Evolutionary conservation across 2,329 filamentous ascomycete species (phyloP), one percentile per base, ranked within the genome.

Genomic region (Rachicladosporium sp.): DNA sequence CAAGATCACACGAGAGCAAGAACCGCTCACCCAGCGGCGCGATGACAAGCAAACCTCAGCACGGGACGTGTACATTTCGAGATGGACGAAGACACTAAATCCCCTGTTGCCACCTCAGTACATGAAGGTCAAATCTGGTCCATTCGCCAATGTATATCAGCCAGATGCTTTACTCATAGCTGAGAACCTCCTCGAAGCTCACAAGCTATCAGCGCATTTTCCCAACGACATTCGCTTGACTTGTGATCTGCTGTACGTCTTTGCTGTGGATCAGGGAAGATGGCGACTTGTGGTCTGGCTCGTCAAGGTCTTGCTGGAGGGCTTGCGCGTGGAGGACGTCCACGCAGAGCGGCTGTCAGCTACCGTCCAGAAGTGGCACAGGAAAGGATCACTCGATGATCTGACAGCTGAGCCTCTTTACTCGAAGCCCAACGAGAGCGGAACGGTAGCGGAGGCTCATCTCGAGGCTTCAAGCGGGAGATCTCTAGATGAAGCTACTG

Each of bases 241-340:
- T 6, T 33, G 62, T 6, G 63, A 68, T 42, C 44, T 69, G 6
- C 50, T 69, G 11, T 52, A 49, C 37, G 46, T 66, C 39, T 43
- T 69, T 2, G 65, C 59, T 2, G 36, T 65, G 19, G 48, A 53
- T 2, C 53, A 64, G 44, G 54, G 57, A 11, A 56, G 64, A 32
- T 69, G 66, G 66, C 54, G 55, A 40, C 55, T 60, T 15, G 60
- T 64, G 3, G 53, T 67, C 10, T 70, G 67, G 67, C 55, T 69
- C 19, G 57, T 63, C 10, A 66, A 64, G 46, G 58, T 60, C 37
- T 49, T 68, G 13, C 50, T 61, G 1, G 63, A 67, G 33, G 48
- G 55, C 40, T 40, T 49, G 19, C 15, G 49, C 43, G 34, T 11
- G 10, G 12, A 32, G 21, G 23, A 31, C 2, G 15, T 19, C 21